These are phyloP conservation scores for Ambrosia trifida DNA, from an alignment of 129 eudicot genomes.

Conservation along the genomic window DNA sequence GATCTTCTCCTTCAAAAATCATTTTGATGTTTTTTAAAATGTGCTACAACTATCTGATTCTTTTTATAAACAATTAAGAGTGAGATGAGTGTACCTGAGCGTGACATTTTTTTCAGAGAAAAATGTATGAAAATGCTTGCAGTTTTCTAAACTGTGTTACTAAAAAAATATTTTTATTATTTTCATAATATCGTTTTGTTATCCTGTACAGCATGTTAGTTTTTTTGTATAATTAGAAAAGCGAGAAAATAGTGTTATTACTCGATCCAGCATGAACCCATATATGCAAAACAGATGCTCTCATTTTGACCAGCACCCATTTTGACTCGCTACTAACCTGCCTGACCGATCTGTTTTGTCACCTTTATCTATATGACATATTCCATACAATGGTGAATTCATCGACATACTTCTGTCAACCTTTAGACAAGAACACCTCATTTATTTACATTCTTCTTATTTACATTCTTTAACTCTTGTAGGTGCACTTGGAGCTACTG, in stretches of 20 bases:
- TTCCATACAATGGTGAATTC: not conserved
- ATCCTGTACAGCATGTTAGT: too few species aligned
- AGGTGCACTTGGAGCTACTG: constrained; percentile 96
- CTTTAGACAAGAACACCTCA: not conserved
- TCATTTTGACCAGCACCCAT: not conserved
- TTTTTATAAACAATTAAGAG: too few species aligned
- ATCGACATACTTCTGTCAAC: not conserved
- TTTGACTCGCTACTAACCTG: not conserved
- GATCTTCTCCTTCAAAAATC: too few species aligned
- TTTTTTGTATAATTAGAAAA: not conserved
- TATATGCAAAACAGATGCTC: not conserved
- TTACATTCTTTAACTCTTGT: constrained; percentile 6
- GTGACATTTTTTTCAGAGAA: too few species aligned
- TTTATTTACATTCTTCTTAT: not conserved
- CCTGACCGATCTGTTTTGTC: not conserved
- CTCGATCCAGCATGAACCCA: not conserved
- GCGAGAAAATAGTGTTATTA: not conserved
- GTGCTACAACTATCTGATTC: too few species aligned
- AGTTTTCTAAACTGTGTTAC: too few species aligned
- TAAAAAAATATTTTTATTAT: too few species aligned
- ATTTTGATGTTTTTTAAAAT: too few species aligned
- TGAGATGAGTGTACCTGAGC: too few species aligned
- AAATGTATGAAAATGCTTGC: too few species aligned
- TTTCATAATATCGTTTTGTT: too few species aligned
- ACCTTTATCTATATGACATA: not conserved